These are phyloP conservation scores for Tetrapisispora namnaoensis DNA, from an alignment of 805 yeast species.

Conservation along the genomic window DNA sequence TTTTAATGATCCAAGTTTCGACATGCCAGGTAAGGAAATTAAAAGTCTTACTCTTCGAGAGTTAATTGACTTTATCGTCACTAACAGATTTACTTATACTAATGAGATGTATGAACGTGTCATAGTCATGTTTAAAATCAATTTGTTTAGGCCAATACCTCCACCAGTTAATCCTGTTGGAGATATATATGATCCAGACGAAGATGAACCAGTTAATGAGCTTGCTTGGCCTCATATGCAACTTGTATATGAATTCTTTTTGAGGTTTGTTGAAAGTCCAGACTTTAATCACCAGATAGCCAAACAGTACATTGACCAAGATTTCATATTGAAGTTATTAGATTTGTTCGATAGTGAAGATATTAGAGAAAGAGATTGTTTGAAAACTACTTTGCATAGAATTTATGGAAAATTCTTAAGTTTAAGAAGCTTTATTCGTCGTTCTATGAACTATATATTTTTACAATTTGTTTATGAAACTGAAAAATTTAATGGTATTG, in stretches of 20 bases:
- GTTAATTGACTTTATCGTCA: slow-evolving; percentile 75
- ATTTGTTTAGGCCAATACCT: slow-evolving; percentile 91
- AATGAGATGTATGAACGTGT: slow-evolving; percentile 86
- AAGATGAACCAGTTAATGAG: slow-evolving; percentile 94
- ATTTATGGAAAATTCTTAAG: slow-evolving; percentile 92
- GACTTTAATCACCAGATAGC: slow-evolving; percentile 92
- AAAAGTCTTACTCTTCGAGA: slow-evolving; percentile 83
- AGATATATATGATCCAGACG: slow-evolving; percentile 94
- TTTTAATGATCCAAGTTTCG: slow-evolving; percentile 86
- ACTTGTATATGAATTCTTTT: slow-evolving; percentile 85
- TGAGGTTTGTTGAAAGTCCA: slow-evolving; percentile 86
- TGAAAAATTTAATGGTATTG: slow-evolving; percentile 90
- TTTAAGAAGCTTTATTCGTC: slow-evolving; percentile 80
- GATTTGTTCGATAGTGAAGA: slow-evolving; percentile 95
- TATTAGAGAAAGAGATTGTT: slow-evolving; percentile 89
- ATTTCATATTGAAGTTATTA: slow-evolving; percentile 67
- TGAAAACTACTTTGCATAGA: slow-evolving; percentile 90
- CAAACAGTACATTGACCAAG: slow-evolving; percentile 87
- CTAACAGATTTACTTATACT: slow-evolving; percentile 73
- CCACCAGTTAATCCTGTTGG: slow-evolving; percentile 98
- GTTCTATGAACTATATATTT: slow-evolving; percentile 85
- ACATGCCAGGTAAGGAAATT: slow-evolving; percentile 85
- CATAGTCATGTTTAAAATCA: slow-evolving; percentile 78
- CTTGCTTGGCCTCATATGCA: slow-evolving; percentile 99
- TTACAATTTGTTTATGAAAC: slow-evolving; percentile 92